Conservation (phyloP, 306 rosid species). For the Crotalaria pallida region DNA sequence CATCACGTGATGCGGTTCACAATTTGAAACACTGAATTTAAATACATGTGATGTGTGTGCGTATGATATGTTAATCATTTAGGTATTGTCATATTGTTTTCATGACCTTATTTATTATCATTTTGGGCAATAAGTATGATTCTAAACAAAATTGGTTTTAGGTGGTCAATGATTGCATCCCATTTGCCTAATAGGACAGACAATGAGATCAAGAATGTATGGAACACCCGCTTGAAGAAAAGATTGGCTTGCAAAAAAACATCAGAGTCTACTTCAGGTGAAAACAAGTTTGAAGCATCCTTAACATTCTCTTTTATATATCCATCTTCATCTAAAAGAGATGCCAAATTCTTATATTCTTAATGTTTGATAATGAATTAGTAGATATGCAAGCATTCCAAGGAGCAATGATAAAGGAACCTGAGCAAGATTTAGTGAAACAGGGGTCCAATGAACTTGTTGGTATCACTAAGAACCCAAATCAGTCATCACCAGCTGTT, state of each 20-base stretch:
- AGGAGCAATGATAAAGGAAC: neutral
- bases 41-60: neutral
- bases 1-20: too few species aligned
- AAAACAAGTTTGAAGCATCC: slow-evolving; percentile 48
- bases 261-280: slow-evolving; percentile 12
- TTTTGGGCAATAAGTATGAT: neutral
- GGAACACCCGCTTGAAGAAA: slow-evolving; percentile 95
- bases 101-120: too few species aligned
- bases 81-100: too few species aligned
- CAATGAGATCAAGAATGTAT: slow-evolving; percentile 88
- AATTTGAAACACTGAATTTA: too few species aligned
- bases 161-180: slow-evolving; percentile 94
- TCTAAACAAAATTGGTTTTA: slow-evolving; percentile 17
- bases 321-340: slow-evolving; percentile 39
- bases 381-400: neutral
- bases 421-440: slow-evolving; percentile 4
- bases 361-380: neutral
- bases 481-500: slow-evolving; percentile 22
- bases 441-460: slow-evolving; percentile 22
- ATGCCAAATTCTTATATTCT: neutral
- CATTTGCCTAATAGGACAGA: slow-evolving; percentile 79
- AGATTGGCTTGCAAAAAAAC: slow-evolving; percentile 25
- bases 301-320: slow-evolving; percentile 40
- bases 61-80: too few species aligned
- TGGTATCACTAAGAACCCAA: slow-evolving; percentile 13